Conservation (phyloP, 1,284 basidiomycete genomes). For the Xerocomus nothofagi region DNA sequence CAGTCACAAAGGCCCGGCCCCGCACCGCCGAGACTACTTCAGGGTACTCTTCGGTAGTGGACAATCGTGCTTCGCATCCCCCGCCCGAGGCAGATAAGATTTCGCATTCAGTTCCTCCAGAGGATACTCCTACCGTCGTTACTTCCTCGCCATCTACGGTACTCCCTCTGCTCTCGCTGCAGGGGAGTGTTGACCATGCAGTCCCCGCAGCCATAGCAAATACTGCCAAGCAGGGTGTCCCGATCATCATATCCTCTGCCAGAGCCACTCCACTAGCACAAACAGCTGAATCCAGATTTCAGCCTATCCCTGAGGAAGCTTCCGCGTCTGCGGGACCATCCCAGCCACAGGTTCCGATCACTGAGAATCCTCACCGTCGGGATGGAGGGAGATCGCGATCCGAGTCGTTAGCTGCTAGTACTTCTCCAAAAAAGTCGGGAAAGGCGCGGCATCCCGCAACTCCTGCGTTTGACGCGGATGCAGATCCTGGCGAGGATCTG, state of each 20-base stretch:
- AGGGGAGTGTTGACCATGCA: conserved; percentile 2
- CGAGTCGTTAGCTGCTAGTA: conserved; percentile 13
- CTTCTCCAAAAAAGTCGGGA: conserved; percentile 21
- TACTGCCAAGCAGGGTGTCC: conserved; percentile 13
- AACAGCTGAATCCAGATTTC: neutral
- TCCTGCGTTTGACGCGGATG: conserved; percentile 54
- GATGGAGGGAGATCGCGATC: conserved; percentile 15
- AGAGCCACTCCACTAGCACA: conserved; percentile 6
- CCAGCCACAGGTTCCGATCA: neutral
- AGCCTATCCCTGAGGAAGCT: conserved; percentile 2
- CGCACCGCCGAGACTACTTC: conserved; percentile 28
- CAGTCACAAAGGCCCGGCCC: conserved; percentile 55
- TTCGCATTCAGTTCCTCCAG: neutral
- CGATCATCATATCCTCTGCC: conserved; percentile 26
- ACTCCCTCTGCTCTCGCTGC: conserved; percentile 14
- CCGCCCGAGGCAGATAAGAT: conserved; percentile 4
- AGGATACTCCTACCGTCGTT: neutral
- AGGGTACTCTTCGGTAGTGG: conserved; percentile 41
- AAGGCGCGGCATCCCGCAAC: conserved; percentile 44
- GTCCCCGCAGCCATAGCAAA: neutral
- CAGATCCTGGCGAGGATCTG: conserved; percentile 69
- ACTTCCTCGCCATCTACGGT: conserved; percentile 26
- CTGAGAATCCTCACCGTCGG: conserved; percentile 5
- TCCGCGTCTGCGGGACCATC: neutral
- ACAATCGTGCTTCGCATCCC: conserved; percentile 19